phyloP scores from a whole-genome alignment of 805 yeast genomes.

The Debaryomyces castellii region DNA sequence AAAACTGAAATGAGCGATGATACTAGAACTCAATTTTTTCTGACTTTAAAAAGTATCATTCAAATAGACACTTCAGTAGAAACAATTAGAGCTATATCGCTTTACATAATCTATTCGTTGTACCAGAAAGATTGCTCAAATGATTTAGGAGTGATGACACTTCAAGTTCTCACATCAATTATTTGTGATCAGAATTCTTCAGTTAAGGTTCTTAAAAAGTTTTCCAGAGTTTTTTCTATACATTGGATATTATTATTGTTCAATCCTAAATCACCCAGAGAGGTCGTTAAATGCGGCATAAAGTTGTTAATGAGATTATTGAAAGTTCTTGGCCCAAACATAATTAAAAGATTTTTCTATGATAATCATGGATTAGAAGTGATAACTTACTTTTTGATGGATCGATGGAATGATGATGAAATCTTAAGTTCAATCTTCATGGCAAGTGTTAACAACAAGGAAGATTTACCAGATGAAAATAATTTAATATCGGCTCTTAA shows the following conservation, averaged over 20 bases:
- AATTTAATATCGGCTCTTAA: constrained; percentile 3
- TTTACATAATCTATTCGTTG: constrained; percentile 50
- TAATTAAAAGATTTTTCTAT: constrained; percentile 48
- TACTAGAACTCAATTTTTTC: constrained; percentile 15
- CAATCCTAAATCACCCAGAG: constrained; percentile 27
- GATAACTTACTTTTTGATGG: constrained; percentile 42
- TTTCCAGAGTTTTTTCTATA: constrained; percentile 55
- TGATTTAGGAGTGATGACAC: constrained; percentile 31
- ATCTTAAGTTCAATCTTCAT: constrained; percentile 42
- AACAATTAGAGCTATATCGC: constrained; percentile 48
- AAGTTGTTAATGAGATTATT: constrained; percentile 52
- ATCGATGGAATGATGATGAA: constrained; percentile 50
- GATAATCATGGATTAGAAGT: constrained; percentile 51
- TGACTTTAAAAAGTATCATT: constrained; percentile 22
- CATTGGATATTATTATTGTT: constrained; percentile 65
- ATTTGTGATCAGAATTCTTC: constrained; percentile 40
- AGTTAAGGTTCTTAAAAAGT: constrained; percentile 40
- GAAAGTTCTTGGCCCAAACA: constrained; percentile 43
- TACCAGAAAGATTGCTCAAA: constrained; percentile 40
- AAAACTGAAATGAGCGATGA: constrained; percentile 6
- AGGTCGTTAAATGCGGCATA: constrained; percentile 40
- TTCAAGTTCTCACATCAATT: constrained; percentile 34
- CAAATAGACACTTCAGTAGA: constrained; percentile 51
- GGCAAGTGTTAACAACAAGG: constrained; percentile 25
- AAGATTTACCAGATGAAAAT: constrained; percentile 1